Base-by-base conservation (phyloP, 192 early-diverging fungal species). In the Coemansia brasiliensis region DNA sequence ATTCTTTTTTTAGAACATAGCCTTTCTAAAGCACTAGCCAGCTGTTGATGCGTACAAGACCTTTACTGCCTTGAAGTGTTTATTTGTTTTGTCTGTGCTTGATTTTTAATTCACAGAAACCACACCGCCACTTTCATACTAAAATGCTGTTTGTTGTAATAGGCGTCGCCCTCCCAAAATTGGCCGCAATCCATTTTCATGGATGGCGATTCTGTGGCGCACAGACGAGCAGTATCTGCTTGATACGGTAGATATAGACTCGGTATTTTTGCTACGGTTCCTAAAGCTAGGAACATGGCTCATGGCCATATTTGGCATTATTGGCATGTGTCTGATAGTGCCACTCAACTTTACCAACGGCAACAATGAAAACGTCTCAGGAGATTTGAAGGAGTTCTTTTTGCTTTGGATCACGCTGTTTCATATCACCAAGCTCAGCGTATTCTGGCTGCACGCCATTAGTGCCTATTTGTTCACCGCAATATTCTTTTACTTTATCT, bases 181-280 rank as follows among this genome's bases (percentile, higher is more conserved):
- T n/a, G 76, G 72, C 0, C 55, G 53, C 12, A 86, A 86, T 15
- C 60, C 83, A n/a, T 85, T 91, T 53, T 67, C 84, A 6, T 91
- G 90, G 88, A 69, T 83, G 44, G 55, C 62, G 2, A 72, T 84
- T 11, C 72, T 91, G 42, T 69, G 81, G 66, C 79, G 75, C 20
- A 68, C 81, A 38, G 61, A 82, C 57, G 88, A 91, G 39, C 61
- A 74, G 50, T 76, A 70, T 15, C 54, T 91, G 27, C 67, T 88
- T 21, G 82, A 83, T 10, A 86, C 83, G 24, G 83, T 88, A 1
- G 89, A 85, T 37, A 63, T 85, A n/a, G 88, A 91, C 63, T 85
- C 87, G 9, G 85, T 88, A 22, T 67, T 88, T 39, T 86, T 90
- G 55, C 74, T 91, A 52, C 77, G 84, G 2, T 91, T 88, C 55